phyloP scores from a whole-genome alignment of 768 basidiomycete species.

The Kondoa subrosea region DNA sequence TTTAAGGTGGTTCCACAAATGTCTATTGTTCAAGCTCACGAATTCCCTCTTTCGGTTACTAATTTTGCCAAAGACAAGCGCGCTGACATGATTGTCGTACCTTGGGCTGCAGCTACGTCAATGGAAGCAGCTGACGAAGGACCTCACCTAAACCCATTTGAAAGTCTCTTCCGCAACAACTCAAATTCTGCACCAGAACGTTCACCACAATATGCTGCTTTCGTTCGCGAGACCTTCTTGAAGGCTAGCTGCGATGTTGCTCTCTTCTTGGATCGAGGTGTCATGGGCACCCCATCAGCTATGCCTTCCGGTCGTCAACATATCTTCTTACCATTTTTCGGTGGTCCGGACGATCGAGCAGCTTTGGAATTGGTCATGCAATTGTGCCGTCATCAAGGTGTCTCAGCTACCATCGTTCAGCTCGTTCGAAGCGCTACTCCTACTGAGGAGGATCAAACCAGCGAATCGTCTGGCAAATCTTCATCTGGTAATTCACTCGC shows the following conservation, averaged over 20 bases:
- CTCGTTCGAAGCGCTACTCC: slow-evolving; percentile 38
- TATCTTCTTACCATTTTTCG: slow-evolving; percentile 76
- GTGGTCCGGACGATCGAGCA: slow-evolving; percentile 81
- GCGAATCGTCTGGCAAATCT: slow-evolving; percentile 8
- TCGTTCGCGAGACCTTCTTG: slow-evolving; percentile 64
- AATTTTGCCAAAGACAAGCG: slow-evolving; percentile 12
- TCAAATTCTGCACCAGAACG: slow-evolving; percentile 26
- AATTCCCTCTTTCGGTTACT: slow-evolving; percentile 50
- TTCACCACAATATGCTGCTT: slow-evolving; percentile 49
- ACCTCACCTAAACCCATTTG: slow-evolving; percentile 47
- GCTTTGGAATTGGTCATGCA: slow-evolving; percentile 68
- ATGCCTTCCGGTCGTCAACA: slow-evolving; percentile 39
- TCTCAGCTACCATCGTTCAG: slow-evolving; percentile 58
- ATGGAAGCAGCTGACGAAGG: slow-evolving; percentile 11
- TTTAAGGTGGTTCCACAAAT: slow-evolving; percentile 53
- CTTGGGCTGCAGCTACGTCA: slow-evolving; percentile 49
- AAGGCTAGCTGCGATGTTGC: slow-evolving; percentile 59
- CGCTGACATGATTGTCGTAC: slow-evolving; percentile 49
- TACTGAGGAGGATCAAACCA: slow-evolving; percentile 31
- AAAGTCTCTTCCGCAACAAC: slow-evolving; percentile 51
- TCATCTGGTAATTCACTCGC: slow-evolving; percentile 7
- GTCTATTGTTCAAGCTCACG: slow-evolving; percentile 56
- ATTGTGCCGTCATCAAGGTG: slow-evolving; percentile 47
- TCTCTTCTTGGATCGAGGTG: slow-evolving; percentile 64
- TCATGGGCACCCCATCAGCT: slow-evolving; percentile 29